Conservation (phyloP, 2,329 filamentous ascomycete species). For the Ophiostoma perfectum region DNA sequence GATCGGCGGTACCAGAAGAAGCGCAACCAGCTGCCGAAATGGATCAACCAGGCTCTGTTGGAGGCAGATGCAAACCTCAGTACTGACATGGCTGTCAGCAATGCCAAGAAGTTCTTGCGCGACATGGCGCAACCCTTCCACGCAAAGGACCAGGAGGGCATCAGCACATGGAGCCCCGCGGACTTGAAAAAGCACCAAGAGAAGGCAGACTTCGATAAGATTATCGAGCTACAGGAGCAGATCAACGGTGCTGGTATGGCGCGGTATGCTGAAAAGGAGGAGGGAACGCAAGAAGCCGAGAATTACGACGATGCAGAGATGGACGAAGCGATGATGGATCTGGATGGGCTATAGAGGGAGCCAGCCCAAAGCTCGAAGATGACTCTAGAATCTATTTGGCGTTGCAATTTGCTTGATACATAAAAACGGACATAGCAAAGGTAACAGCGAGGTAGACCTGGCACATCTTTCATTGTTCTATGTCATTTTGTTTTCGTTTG, state of each 20-base stretch:
- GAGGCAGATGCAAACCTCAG: slow-evolving; percentile 85
- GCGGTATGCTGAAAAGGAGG: slow-evolving; percentile 29
- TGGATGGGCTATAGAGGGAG: slow-evolving; percentile 25
- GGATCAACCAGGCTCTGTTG: slow-evolving; percentile 84
- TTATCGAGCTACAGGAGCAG: slow-evolving; percentile 53
- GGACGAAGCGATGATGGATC: slow-evolving; percentile 42
- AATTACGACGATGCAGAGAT: slow-evolving; percentile 44
- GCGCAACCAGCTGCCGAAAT: slow-evolving; percentile 82
- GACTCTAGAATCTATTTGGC: not conserved
- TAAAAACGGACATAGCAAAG: not conserved
- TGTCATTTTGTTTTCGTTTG: not conserved
- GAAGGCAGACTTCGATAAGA: slow-evolving; percentile 64
- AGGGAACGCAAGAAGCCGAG: slow-evolving; percentile 23
- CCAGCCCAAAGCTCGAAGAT: not conserved
- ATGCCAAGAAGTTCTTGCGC: slow-evolving; percentile 80
- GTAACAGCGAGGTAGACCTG: not conserved
- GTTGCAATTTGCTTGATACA: not conserved
- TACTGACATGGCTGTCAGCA: slow-evolving; percentile 89
- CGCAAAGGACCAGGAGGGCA: slow-evolving; percentile 77
- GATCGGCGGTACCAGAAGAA: slow-evolving; percentile 94
- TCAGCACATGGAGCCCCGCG: slow-evolving; percentile 67
- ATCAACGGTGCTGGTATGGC: slow-evolving; percentile 28
- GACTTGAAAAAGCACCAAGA: slow-evolving; percentile 57
- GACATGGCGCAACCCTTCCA: slow-evolving; percentile 90
- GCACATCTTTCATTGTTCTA: not conserved